Evolutionary conservation across 2,329 filamentous ascomycete species (phyloP).

Genomic region (Aspergillus eucalypticola): DNA sequence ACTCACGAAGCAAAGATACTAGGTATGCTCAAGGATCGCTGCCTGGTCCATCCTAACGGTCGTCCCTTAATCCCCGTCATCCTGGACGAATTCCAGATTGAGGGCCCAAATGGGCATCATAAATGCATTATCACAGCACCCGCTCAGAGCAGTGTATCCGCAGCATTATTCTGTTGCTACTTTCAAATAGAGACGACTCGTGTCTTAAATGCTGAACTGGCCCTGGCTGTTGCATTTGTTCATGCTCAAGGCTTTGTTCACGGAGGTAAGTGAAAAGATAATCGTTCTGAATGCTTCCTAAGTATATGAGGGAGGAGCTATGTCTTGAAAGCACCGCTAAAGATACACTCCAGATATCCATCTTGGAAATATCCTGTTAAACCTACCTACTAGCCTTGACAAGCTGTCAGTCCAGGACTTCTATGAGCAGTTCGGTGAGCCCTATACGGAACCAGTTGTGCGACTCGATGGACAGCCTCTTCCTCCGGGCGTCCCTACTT

Average conservation of each 20-base stretch:
- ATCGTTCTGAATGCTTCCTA: not conserved
- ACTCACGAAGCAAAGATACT: not conserved
- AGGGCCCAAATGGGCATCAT: not conserved
- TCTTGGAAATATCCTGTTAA: constrained; percentile 23
- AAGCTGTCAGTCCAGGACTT: constrained; percentile 20
- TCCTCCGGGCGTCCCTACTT: constrained; percentile 17
- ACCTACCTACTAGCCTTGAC: constrained; percentile 19
- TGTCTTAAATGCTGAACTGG: constrained; percentile 22
- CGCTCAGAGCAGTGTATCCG: not conserved
- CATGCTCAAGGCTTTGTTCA: constrained; percentile 27
- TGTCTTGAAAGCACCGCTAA: not conserved
- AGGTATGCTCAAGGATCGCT: not conserved
- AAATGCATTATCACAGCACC: not conserved
- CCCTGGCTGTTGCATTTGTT: constrained; percentile 21
- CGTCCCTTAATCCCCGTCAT: not conserved
- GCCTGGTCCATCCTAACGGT: not conserved
- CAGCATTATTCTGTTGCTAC: not conserved
- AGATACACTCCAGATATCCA: constrained; percentile 20
- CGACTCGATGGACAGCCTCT: constrained; percentile 19
- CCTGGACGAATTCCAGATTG: not conserved
- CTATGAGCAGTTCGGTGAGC: constrained; percentile 16
- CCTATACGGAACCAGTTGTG: constrained; percentile 18
- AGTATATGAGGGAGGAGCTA: not conserved
- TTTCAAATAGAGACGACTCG: constrained; percentile 4
- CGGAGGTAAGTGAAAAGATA: constrained; percentile 19